A percentile compares a stretch with the other conserved stretches of the same genome.
Evolutionary conservation across 2,329 filamentous ascomycete species (phyloP).

Genomic region (Verticillium dahliae): DNA sequence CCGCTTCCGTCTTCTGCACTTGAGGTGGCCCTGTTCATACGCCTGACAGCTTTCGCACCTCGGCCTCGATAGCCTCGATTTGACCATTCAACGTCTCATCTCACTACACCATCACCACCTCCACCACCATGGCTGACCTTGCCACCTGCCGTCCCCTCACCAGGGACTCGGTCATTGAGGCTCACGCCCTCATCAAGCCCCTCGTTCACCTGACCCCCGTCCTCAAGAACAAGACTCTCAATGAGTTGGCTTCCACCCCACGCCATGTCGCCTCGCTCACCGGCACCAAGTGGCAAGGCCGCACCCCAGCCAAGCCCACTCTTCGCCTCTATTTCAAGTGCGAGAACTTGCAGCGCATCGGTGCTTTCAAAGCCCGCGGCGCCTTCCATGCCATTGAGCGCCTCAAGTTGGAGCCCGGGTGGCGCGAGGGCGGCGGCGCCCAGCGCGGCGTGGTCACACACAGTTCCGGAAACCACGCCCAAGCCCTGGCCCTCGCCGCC

Average conservation of each 20-base stretch:
- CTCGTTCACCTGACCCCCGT: constrained; percentile 82
- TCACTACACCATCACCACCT: background rate
- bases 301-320: constrained; percentile 53
- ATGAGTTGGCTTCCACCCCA: constrained; percentile 66
- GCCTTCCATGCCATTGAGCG: constrained; percentile 80
- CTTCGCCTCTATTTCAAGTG: constrained; percentile 88
- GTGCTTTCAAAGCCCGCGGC: constrained; percentile 87
- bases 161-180: constrained; percentile 62
- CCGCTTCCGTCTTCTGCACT: too few species aligned
- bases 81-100: too few species aligned
- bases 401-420: constrained; percentile 55
- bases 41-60: too few species aligned
- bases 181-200: constrained; percentile 65
- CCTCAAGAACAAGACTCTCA: constrained; percentile 70
- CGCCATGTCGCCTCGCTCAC: constrained; percentile 46
- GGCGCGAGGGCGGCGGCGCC: constrained; percentile 51
- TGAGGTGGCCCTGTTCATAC: too few species aligned
- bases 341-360: constrained; percentile 85
- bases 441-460: constrained; percentile 78
- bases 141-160: constrained; percentile 58
- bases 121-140: constrained; percentile 42
- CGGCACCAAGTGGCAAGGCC: constrained; percentile 50
- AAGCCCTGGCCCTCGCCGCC: constrained; percentile 84
- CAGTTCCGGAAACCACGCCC: constrained; percentile 90
- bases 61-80: too few species aligned